phyloP scores from a whole-genome alignment of 176 grass and related monocot species.

The Areca catechu region DNA sequence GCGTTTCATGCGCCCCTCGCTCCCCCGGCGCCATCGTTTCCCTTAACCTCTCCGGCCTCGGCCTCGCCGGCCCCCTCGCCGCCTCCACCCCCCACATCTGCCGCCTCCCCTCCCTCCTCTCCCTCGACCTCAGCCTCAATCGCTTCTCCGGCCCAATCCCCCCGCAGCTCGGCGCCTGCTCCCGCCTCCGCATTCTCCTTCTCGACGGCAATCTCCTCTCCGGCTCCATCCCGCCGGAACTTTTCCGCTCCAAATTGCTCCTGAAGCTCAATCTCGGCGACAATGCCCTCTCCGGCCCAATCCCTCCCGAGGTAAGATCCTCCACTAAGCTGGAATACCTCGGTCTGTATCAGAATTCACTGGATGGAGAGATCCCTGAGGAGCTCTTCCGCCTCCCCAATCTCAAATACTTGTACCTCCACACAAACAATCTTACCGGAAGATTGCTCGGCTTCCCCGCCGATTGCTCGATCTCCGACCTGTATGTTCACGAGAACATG shows the following conservation, averaged over 20 bases:
- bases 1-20: constrained; percentile 36
- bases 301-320: constrained; percentile 14
- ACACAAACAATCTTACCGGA: constrained; percentile 29
- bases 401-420: constrained; percentile 34
- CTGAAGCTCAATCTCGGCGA: constrained; percentile 24
- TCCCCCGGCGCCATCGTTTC: constrained; percentile 12
- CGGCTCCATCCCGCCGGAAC: constrained; percentile 24
- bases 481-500: constrained; percentile 26
- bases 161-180: constrained; percentile 27
- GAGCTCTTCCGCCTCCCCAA: constrained; percentile 18
- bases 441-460: constrained; percentile 30
- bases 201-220: constrained; percentile 43
- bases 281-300: constrained; percentile 35
- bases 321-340: constrained; percentile 22
- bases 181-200: constrained; percentile 22
- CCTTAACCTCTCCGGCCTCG: constrained; percentile 39
- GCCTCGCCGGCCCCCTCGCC: constrained; percentile 22
- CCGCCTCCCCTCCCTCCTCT: constrained; percentile 23
- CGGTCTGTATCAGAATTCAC: constrained; percentile 29
- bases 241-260: constrained; percentile 29
- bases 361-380: constrained; percentile 35
- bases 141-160: constrained; percentile 38
- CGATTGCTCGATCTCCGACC: constrained; percentile 13
- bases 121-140: constrained; percentile 50
- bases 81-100: constrained; percentile 26